phyloP scores from a whole-genome alignment of 805 yeast species.

The Candida michaelii region DNA sequence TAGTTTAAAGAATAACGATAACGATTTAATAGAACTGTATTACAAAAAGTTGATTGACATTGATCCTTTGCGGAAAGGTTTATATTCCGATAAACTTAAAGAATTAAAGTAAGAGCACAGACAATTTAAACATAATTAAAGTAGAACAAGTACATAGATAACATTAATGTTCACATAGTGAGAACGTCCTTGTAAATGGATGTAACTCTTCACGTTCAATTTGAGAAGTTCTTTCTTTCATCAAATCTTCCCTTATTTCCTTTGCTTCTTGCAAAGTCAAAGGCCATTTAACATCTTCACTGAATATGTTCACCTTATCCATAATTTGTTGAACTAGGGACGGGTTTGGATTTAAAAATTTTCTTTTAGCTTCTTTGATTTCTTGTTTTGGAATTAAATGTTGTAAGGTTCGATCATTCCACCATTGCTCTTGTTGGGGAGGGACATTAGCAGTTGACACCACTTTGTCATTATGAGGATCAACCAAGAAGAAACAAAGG shows the following conservation, averaged over 20 bases:
- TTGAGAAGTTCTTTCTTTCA: constrained; percentile 28
- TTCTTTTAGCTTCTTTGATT: background rate
- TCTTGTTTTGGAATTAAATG: background rate
- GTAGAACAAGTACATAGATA: background rate
- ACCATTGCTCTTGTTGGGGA: constrained; percentile 40
- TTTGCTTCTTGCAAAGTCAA: constrained; percentile 20
- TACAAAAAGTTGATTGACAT: constrained; percentile 46
- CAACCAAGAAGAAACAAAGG: constrained; percentile 40
- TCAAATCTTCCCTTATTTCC: constrained; percentile 25
- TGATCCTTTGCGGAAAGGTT: constrained; percentile 66
- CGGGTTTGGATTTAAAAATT: background rate
- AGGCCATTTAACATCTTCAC: constrained; percentile 2
- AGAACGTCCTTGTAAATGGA: constrained; percentile 22
- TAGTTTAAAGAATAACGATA: constrained; percentile 17
- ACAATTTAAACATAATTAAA: background rate
- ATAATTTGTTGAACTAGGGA: background rate
- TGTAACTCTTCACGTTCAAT: constrained; percentile 11
- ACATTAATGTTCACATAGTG: constrained; percentile 34
- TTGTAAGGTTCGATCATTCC: constrained; percentile 14
- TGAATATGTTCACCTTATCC: background rate
- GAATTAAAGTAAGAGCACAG: constrained; percentile 9
- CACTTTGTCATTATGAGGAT: constrained; percentile 31
- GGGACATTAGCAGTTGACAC: constrained; percentile 32
- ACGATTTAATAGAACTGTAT: constrained; percentile 31
- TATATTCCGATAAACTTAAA: constrained; percentile 48